Conservation (phyloP, 1,139 yeast genomes). For the Wickerhamiella pararugosa region DNA sequence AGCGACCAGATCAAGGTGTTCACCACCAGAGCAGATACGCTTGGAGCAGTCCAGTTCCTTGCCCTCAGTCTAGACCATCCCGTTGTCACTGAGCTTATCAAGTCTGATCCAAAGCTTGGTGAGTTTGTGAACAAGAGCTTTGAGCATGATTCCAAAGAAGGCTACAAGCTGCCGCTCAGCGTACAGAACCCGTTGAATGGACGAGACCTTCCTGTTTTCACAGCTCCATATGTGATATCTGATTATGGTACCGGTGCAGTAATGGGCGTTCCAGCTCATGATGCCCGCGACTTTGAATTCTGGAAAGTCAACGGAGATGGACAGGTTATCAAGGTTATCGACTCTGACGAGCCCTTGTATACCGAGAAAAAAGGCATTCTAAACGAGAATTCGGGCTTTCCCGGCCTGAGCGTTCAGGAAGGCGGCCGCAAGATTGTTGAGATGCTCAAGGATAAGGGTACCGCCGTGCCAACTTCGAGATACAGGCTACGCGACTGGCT, state of each 20-base stretch:
- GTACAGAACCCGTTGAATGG: constrained; percentile 48
- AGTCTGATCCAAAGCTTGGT: constrained; percentile 29
- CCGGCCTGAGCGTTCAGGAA: constrained; percentile 34
- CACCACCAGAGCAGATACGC: constrained; percentile 84
- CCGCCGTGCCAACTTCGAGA: constrained; percentile 39
- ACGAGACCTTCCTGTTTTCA: constrained; percentile 54
- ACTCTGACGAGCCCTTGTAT: constrained; percentile 30
- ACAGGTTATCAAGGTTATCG: constrained; percentile 32
- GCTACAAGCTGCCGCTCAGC: constrained; percentile 36
- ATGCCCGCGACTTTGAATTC: constrained; percentile 63
- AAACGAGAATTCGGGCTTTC: constrained; percentile 36
- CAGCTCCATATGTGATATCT: constrained; percentile 78
- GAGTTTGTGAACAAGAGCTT: constrained; percentile 32
- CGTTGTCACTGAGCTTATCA: constrained; percentile 29
- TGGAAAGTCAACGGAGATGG: constrained; percentile 45
- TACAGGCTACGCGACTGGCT: constrained; percentile 81
- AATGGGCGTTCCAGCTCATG: constrained; percentile 97
- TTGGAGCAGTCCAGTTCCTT: constrained; percentile 65
- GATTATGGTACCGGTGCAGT: constrained; percentile 85
- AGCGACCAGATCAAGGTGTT: constrained; percentile 32
- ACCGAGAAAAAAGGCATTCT: constrained; percentile 39
- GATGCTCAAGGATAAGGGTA: constrained; percentile 25
- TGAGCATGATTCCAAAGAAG: constrained; percentile 46
- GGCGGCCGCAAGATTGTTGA: constrained; percentile 40
- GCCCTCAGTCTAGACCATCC: constrained; percentile 69